Evolutionary conservation across 2,329 filamentous ascomycete genomes (phyloP).

Genomic region (Aspergillus niger): DNA sequence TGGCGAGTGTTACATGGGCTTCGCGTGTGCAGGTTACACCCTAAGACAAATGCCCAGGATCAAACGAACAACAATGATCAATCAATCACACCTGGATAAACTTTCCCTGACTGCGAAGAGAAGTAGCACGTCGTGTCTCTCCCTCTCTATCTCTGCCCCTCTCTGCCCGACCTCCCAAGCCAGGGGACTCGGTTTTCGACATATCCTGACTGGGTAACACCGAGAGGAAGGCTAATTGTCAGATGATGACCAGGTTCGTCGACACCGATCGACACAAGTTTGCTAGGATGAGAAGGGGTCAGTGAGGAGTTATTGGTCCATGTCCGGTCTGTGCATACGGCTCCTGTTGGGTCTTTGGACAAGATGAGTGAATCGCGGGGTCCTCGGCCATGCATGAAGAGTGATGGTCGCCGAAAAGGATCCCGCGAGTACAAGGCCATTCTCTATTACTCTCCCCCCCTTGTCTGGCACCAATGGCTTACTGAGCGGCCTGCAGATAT

Average conservation of each 20-base stretch:
- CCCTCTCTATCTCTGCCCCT: no score
- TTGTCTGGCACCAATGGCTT: background rate
- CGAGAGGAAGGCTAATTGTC: background rate
- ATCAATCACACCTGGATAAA: background rate
- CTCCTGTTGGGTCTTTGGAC: background rate
- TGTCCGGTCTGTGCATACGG: constrained; percentile 5
- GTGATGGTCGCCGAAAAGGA: constrained; percentile 2
- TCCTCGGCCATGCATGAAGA: background rate
- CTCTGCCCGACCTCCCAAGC: background rate
- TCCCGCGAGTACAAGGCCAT: background rate
- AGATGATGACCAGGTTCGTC: background rate
- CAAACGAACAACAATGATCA: background rate
- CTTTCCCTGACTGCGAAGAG: background rate
- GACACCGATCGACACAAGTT: background rate
- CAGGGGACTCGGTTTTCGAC: background rate
- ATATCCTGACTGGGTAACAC: background rate
- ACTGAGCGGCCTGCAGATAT: background rate
- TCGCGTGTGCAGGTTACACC: background rate
- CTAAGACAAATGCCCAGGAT: background rate
- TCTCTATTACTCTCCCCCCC: background rate
- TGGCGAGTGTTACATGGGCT: background rate
- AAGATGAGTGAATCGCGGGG: no score
- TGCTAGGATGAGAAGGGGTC: background rate
- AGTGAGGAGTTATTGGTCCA: background rate
- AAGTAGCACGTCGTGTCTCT: background rate